Percentiles rank a stretch among this genome's conserved stretches.
These are phyloP conservation scores for Spatholobus suberectus DNA, from an alignment of 306 rosid genomes.

Conservation along the genomic window DNA sequence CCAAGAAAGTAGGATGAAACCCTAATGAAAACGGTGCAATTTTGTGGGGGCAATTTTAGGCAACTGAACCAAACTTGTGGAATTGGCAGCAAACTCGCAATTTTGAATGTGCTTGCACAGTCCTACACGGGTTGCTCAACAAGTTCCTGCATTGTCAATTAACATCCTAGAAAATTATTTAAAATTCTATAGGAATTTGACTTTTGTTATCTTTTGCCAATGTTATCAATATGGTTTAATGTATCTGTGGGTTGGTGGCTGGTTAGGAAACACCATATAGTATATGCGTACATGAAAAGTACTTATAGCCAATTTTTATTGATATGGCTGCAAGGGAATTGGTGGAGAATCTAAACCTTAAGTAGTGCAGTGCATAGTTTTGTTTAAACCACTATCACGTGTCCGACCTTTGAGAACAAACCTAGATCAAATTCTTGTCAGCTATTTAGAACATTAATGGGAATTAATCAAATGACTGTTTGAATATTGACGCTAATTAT, in stretches of 20 bases:
- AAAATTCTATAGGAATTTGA: conserved; percentile 5
- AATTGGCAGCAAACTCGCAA: neutral
- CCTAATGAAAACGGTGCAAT: neutral
- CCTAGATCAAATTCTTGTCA: neutral
- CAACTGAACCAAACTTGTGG: neutral
- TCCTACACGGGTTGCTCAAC: neutral
- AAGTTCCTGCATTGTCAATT: conserved; percentile 12
- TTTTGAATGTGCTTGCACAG: neutral
- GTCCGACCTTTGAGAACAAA: conserved; percentile 16
- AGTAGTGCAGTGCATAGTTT: conserved; percentile 1
- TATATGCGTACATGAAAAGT: neutral
- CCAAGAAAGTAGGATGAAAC: neutral
- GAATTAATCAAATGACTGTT: conserved; percentile 6
- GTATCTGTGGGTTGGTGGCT: neutral
- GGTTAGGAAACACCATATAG: neutral
- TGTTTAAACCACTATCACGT: neutral
- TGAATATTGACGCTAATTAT: conserved; percentile 26
- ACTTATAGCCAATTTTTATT: neutral
- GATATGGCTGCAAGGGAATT: conserved; percentile 24
- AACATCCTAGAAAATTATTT: neutral
- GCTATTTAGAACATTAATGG: neutral
- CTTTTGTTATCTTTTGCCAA: conserved; percentile 12
- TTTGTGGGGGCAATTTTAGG: neutral
- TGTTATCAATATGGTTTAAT: conserved; percentile 10
- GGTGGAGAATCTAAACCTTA: neutral